These are phyloP conservation scores for Russula virescens DNA, from an alignment of 768 basidiomycete species.

Conservation along the genomic window DNA sequence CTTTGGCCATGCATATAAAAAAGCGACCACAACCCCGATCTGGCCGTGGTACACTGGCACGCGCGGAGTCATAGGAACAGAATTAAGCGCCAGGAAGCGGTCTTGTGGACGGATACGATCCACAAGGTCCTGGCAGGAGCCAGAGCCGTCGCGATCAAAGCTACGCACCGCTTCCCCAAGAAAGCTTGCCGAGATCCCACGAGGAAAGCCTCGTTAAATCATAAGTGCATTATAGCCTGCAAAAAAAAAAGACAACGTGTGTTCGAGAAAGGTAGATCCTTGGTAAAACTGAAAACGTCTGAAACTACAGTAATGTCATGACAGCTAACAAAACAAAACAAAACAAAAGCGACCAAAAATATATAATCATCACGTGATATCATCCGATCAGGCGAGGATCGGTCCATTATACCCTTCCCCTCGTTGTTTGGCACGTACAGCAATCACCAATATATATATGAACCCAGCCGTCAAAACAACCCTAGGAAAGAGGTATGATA, in stretches of 20 bases:
- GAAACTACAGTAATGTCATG: too few species aligned
- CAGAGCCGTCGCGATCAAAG: background rate
- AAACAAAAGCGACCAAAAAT: background rate
- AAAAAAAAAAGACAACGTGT: too few species aligned
- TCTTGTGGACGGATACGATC: background rate
- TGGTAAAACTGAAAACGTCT: too few species aligned
- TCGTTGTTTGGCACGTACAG: constrained; percentile 7
- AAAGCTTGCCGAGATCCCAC: too few species aligned
- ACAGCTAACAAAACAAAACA: background rate
- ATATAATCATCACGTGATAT: constrained; percentile 5
- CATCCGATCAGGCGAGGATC: background rate
- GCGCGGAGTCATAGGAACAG: constrained; percentile 9
- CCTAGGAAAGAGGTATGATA: constrained; percentile 8
- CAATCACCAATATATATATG: constrained; percentile 7
- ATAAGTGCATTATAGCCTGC: too few species aligned
- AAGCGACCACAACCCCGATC: background rate
- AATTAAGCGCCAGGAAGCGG: background rate
- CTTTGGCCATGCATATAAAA: constrained; percentile 6
- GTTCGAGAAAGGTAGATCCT: too few species aligned
- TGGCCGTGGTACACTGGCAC: background rate
- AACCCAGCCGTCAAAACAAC: constrained; percentile 19
- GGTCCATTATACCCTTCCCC: constrained; percentile 19
- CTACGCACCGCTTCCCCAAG: too few species aligned
- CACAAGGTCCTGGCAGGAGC: constrained; percentile 1
- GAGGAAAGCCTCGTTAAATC: too few species aligned